These are phyloP conservation scores for Diaporthe citri DNA, from an alignment of 2,329 filamentous ascomycete species.

Conservation along the genomic window DNA sequence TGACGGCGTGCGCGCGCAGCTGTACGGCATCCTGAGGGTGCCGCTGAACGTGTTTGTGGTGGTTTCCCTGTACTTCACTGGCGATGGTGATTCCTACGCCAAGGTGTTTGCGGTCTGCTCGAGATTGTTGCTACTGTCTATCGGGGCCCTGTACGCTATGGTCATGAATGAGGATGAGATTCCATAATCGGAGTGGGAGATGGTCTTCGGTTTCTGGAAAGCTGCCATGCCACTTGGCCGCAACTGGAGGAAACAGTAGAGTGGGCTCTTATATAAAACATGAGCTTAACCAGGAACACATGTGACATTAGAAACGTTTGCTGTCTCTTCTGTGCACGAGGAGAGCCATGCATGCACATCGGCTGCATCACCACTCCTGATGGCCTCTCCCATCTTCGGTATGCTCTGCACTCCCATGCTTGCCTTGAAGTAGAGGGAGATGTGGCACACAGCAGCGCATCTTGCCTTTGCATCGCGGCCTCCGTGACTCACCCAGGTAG, in stretches of 20 bases:
- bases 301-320: too few species aligned
- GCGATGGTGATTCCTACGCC: constrained; percentile 45
- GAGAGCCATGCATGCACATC: not conserved
- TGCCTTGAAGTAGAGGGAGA: too few species aligned
- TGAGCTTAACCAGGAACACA: not conserved
- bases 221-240: too few species aligned
- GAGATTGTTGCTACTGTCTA: constrained; percentile 47
- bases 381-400: not conserved
- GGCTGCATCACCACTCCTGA: not conserved
- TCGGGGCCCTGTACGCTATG: constrained; percentile 47
- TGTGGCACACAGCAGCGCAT: not conserved
- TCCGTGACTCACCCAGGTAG: too few species aligned
- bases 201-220: not conserved
- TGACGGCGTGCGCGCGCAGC: constrained; percentile 63
- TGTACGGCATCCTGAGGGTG: constrained; percentile 67
- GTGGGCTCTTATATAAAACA: not conserved
- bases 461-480: too few species aligned
- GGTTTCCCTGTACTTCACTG: constrained; percentile 56
- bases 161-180: constrained; percentile 42
- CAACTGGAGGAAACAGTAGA: not conserved
- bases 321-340: not conserved
- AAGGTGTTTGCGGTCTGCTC: constrained; percentile 50
- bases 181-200: constrained; percentile 31
- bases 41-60: constrained; percentile 71
- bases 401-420: not conserved